Percentiles rank a stretch among this genome's conserved stretches.
These are phyloP conservation scores for Phallus indusiatus DNA, from an alignment of 768 basidiomycete genomes.

Conservation along the genomic window DNA sequence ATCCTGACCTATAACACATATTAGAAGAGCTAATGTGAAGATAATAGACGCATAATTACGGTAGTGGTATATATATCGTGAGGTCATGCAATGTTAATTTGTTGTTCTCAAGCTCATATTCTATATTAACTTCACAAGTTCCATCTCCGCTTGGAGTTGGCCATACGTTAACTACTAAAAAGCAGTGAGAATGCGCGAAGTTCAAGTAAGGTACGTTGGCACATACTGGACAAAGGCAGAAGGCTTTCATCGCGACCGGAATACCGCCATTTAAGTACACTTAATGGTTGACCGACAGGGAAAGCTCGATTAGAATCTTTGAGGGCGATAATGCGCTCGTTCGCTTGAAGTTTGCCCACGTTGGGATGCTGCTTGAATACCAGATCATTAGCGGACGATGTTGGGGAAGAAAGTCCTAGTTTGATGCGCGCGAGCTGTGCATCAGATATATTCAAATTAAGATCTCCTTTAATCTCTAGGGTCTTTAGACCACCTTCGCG, in stretches of 20 bases:
- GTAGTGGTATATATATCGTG: slow-evolving; percentile 85
- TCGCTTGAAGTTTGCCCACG: slow-evolving; percentile 74
- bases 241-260: slow-evolving; percentile 84
- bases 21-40: not conserved
- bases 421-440: slow-evolving; percentile 61
- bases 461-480: slow-evolving; percentile 89
- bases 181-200: not conserved
- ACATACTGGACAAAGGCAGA: slow-evolving; percentile 84
- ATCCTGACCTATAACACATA: slow-evolving; percentile 46
- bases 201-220: not conserved
- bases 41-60: slow-evolving; percentile 42
- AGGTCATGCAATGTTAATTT: slow-evolving; percentile 74
- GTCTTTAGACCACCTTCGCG: slow-evolving; percentile 87
- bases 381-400: slow-evolving; percentile 50
- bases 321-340: slow-evolving; percentile 63
- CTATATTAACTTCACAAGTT: slow-evolving; percentile 91
- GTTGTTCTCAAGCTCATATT: slow-evolving; percentile 91
- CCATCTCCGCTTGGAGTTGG: slow-evolving; percentile 87
- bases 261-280: slow-evolving; percentile 90
- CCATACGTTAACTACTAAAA: slow-evolving; percentile 82
- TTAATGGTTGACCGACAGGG: slow-evolving; percentile 79
- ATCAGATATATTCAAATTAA: slow-evolving; percentile 84
- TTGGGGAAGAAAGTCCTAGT: slow-evolving; percentile 49
- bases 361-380: slow-evolving; percentile 98
- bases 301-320: slow-evolving; percentile 79